Percentiles rank a stretch among this genome's conserved stretches.
phyloP scores from a whole-genome alignment of 164 flowering plant genomes.

The Protea cynaroides region DNA sequence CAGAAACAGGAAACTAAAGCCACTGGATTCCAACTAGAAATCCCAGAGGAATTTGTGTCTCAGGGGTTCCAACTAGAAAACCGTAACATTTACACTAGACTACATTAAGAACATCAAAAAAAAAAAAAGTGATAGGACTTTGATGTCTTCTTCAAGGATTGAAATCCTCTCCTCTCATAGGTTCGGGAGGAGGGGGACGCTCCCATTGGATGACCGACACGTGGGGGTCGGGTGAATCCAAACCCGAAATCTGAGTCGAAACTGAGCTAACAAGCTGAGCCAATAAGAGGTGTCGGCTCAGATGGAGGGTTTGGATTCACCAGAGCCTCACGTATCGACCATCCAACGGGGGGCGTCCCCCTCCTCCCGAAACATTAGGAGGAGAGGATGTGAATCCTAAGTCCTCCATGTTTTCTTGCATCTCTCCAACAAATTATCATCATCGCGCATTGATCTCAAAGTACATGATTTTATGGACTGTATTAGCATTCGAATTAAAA shows the following conservation, averaged over 20 bases:
- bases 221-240: too few species aligned
- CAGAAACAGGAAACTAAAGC: conserved; percentile 95
- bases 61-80: conserved; percentile 52
- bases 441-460: conserved; percentile 4
- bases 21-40: conserved; percentile 97
- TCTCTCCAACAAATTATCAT: conserved; percentile 50
- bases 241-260: too few species aligned
- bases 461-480: too few species aligned
- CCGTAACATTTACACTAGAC: neutral
- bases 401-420: conserved; percentile 81
- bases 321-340: conserved; percentile 90
- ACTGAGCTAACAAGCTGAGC: too few species aligned
- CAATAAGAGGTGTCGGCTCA: too few species aligned
- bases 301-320: conserved; percentile 52
- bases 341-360: too few species aligned
- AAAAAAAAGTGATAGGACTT: conserved; percentile 81
- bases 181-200: too few species aligned
- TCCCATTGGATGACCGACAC: too few species aligned
- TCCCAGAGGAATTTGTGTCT: conserved; percentile 87
- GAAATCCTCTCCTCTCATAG: too few species aligned
- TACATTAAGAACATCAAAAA: conserved; percentile 19
- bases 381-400: too few species aligned
- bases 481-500: too few species aligned
- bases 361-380: too few species aligned
- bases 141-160: conserved; percentile 93